A percentile compares a stretch with the other conserved stretches of the same genome.
Evolutionary conservation across 2,329 filamentous ascomycete species (phyloP).

Genomic region (Pseudogymnoascus sp.): DNA sequence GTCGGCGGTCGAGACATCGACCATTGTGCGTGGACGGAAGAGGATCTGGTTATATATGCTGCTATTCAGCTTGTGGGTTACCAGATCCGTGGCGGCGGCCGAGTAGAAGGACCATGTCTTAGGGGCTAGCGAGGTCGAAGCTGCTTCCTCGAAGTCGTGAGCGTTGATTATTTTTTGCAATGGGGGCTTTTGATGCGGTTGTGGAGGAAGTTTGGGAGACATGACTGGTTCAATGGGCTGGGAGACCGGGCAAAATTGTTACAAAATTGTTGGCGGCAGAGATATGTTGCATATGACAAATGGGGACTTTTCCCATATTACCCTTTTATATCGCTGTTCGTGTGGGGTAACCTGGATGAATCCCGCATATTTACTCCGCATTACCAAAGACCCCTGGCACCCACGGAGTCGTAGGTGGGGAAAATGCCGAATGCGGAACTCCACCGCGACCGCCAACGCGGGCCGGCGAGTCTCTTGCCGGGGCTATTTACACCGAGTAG

Average conservation of each 20-base stretch:
- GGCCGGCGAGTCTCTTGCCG: not conserved
- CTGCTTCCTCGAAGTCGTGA: constrained; percentile 53
- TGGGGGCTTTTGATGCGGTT: constrained; percentile 27
- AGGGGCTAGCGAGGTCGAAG: constrained; percentile 44
- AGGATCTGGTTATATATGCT: constrained; percentile 46
- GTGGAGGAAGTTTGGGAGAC: not conserved
- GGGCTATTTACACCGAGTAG: not conserved
- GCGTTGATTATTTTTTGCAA: constrained; percentile 48
- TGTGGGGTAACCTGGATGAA: not conserved
- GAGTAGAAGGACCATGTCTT: constrained; percentile 67
- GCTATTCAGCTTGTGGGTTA: constrained; percentile 50
- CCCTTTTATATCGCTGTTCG: not conserved
- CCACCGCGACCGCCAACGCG: not conserved
- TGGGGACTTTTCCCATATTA: not conserved
- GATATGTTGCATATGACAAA: not conserved
- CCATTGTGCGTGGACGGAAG: constrained; percentile 50
- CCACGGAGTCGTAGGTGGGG: not conserved
- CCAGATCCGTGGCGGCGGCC: constrained; percentile 61
- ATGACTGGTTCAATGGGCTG: not conserved
- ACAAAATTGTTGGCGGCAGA: not conserved
- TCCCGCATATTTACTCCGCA: constrained; percentile 2
- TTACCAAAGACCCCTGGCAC: not conserved
- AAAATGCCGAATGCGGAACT: not conserved
- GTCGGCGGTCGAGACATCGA: constrained; percentile 46
- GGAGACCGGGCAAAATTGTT: not conserved